phyloP scores from a whole-genome alignment of 2,329 filamentous ascomycete genomes.

The Fusarium staphyleae region DNA sequence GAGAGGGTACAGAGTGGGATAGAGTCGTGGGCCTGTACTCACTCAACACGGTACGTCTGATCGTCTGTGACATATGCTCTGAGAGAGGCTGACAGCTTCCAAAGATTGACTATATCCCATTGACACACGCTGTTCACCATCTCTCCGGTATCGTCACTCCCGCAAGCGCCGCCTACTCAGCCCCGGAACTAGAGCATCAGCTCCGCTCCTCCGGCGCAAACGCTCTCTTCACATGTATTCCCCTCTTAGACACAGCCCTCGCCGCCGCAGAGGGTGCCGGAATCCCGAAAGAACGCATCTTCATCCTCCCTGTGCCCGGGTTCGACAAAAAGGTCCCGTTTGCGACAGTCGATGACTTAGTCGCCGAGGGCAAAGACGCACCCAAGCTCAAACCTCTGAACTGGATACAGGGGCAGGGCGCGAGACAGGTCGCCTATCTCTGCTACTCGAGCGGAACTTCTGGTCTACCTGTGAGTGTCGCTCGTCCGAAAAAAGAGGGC shows the following conservation, averaged over 20 bases:
- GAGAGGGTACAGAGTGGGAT: constrained; percentile 79
- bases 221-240: constrained; percentile 74
- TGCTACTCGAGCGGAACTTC: constrained; percentile 85
- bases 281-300: constrained; percentile 70
- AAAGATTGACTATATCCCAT: constrained; percentile 76
- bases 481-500: not conserved
- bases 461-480: constrained; percentile 68
- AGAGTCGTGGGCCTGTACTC: constrained; percentile 80
- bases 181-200: constrained; percentile 74
- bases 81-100: not conserved
- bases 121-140: constrained; percentile 77
- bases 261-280: constrained; percentile 68
- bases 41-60: constrained; percentile 72
- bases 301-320: constrained; percentile 73
- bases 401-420: constrained; percentile 70
- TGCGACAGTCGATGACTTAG: constrained; percentile 71
- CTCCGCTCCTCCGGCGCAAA: constrained; percentile 72
- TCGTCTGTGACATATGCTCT: not conserved
- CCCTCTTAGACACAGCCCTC: constrained; percentile 69
- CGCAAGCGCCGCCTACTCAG: constrained; percentile 77
- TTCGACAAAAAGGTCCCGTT: constrained; percentile 59
- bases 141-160: constrained; percentile 77
- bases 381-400: constrained; percentile 61
- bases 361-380: constrained; percentile 64
- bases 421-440: constrained; percentile 74